Evolutionary conservation across 768 basidiomycete species (phyloP), one percentile per base, ranked within the genome.

Genomic region (Boletus sp.): DNA sequence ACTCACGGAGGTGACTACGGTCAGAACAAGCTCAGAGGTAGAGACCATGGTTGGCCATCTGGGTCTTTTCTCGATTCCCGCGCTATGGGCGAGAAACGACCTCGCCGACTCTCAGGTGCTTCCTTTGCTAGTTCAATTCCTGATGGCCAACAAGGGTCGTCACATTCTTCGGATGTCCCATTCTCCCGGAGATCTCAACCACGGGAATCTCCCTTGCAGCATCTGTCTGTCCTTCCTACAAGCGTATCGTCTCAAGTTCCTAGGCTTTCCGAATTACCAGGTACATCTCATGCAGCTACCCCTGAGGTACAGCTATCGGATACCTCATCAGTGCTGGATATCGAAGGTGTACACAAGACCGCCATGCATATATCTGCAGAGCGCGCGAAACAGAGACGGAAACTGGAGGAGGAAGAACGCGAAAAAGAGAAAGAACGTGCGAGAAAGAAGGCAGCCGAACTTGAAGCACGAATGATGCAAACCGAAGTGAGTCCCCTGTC

Each of bases 361-460:
- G 75, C 86, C 17, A 94, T 94, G 93, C 92, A 92, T 57, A 81
- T 72, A 53, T 90, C 90, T 7, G 93, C 93, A 2, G 92, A 90
- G 59, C 82, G 92, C 40, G 93, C 93, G 7, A 87, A 84, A 65
- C 81, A 87, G 59, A 78, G 93, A 52, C 77, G 91, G 47, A 86
- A 90, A 64, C 81, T 88, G 50, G 93, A 94, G 63, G 94, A 95
- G 67, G 87, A 85, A 58, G 87, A 90, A 62, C 80, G 92, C 15
- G 86, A 91, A 67, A 86, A 83, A 47, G 87, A 88, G 70, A 83
- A 83, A 62, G 92, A 94, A 64, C 79, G 93, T 15, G 94, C 93
- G 14, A 79, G 83, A 58, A 82, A 75, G 73, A 96, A 94, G 71
- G 92, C 90, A 29, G 81, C 78, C 11, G 89, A 90, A 67, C 68